Percentiles rank a stretch among this genome's conserved stretches.
These are phyloP conservation scores for Noccaea bulbosa DNA, from an alignment of 345 rosid genomes.

Conservation along the genomic window DNA sequence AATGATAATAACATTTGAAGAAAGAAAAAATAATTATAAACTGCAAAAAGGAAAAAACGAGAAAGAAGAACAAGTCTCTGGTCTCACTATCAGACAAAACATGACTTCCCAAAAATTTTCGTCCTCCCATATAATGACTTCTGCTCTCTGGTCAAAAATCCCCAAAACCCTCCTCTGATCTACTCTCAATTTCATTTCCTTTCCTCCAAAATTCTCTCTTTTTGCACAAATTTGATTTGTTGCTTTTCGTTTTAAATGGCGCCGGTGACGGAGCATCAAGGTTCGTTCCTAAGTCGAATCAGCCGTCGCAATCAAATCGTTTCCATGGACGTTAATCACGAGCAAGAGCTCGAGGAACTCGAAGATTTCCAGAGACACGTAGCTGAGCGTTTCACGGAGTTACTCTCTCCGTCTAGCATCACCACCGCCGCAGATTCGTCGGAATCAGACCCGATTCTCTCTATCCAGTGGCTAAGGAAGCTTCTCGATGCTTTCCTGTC, in stretches of 20 bases:
- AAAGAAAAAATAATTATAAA: background rate
- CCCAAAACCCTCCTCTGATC: background rate
- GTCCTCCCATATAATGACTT: slow-evolving; percentile 30
- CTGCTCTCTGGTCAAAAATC: slow-evolving; percentile 19
- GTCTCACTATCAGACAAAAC: slow-evolving; percentile 41
- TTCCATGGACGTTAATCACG: slow-evolving; percentile 79
- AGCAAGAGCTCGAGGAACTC: slow-evolving; percentile 83
- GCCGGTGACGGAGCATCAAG: slow-evolving; percentile 74
- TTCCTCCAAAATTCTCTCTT: slow-evolving; percentile 12
- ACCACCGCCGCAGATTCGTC: slow-evolving; percentile 6
- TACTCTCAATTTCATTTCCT: background rate
- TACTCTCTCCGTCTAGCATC: slow-evolving; percentile 40
- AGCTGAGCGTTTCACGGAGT: slow-evolving; percentile 66
- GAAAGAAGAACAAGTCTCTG: slow-evolving; percentile 44
- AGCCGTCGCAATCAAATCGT: slow-evolving; percentile 84
- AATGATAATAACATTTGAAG: background rate
- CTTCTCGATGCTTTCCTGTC: slow-evolving; percentile 85
- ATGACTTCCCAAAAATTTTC: slow-evolving; percentile 29
- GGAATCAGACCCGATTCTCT: slow-evolving; percentile 50
- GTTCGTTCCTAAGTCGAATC: slow-evolving; percentile 76
- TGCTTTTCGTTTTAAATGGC: slow-evolving; percentile 35
- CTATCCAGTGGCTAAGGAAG: slow-evolving; percentile 75
- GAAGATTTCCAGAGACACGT: slow-evolving; percentile 75
- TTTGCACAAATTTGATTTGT: background rate
- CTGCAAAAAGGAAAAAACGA: background rate